Base-by-base conservation (phyloP, 805 yeast species). In the Sugiyamaella mastotermitis region DNA sequence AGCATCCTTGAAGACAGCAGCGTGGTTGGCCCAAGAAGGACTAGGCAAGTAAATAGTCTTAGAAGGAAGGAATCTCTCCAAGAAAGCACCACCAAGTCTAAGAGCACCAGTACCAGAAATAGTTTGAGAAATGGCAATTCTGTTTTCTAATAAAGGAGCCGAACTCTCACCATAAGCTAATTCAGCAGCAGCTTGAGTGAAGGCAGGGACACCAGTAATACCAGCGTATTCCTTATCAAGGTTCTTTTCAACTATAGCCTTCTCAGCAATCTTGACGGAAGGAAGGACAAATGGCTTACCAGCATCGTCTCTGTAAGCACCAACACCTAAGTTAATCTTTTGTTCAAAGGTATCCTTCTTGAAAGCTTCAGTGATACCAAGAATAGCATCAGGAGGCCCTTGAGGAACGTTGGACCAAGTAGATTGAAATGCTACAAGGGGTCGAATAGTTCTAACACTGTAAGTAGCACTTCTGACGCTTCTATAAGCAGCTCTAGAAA, bases 11-110 rank as follows among this genome's bases (percentile, higher is more conserved):
- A 86, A 81, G 33, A 87, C 84, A 38, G 87, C 83, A 47, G 74
- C 65, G 65, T 88, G 97, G 64, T 88, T 90, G 28, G 95, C 86
- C 97, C 97, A 88, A 11, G 96, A 83, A 38, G 95, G 96, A 54
- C 77, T 73, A 35, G 97, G 92, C 38, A 86, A 71, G 56, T 79
- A 72, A 41, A 88, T 72, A 18, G 61, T 57, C 50, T 72, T 68
- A 47, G 73, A 62, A 43, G 70, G 58, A 55, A 78, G 69, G 69
- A 81, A 83, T 45, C 72, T 65, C 48, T 62, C 62, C 52, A 88
- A 61, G 56, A 90, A 83, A 55, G 80, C 90, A 17, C 83, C 90
- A 35, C 87, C 77, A 26, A 90, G 79, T 49, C 94, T 78, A 45
- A 88, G 68, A 3, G 97, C 90, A 46, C 98, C 98, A 26, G 98